A percentile compares a stretch with the other conserved stretches of the same genome.
These are phyloP conservation scores for Erigeron canadensis DNA, from an alignment of 129 eudicot genomes.

Conservation along the genomic window DNA sequence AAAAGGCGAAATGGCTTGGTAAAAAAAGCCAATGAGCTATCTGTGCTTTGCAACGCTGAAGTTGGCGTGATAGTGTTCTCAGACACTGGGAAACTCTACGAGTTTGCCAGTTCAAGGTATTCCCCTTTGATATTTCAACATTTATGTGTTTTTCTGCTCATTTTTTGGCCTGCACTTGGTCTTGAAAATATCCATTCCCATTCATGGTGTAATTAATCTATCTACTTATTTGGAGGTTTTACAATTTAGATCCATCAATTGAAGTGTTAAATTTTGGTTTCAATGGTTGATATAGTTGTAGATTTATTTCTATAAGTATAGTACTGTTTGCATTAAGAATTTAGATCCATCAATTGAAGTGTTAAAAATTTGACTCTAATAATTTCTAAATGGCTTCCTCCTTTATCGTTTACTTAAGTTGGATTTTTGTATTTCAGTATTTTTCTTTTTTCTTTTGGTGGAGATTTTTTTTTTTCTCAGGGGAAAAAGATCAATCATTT, in stretches of 20 bases:
- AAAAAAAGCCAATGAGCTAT: slow-evolving; percentile 42
- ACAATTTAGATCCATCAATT: slow-evolving; percentile 9
- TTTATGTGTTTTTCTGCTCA: not conserved
- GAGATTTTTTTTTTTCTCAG: not conserved
- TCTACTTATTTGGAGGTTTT: slow-evolving; percentile 20
- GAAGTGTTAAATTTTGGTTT: slow-evolving; percentile 6
- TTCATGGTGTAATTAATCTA: not conserved
- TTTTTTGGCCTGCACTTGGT: not conserved
- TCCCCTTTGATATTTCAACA: not conserved
- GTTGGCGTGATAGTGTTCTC: slow-evolving; percentile 42
- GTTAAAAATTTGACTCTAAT: not conserved
- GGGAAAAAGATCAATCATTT: not conserved
- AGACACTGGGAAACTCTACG: slow-evolving; percentile 38
- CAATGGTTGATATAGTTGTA: slow-evolving; percentile 1
- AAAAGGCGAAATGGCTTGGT: slow-evolving; percentile 41
- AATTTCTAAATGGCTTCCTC: not conserved
- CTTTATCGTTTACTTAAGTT: not conserved
- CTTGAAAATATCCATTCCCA: not conserved
- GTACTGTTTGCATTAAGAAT: slow-evolving; percentile 6
- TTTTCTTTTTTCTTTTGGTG: not conserved
- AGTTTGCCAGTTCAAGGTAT: slow-evolving; percentile 29
- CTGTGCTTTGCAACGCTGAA: slow-evolving; percentile 45
- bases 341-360: not conserved
- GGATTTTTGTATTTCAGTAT: not conserved
- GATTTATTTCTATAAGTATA: slow-evolving; percentile 8